These are phyloP conservation scores for Linanthus parryae DNA, from an alignment of 148 eudicot genomes.

Conservation along the genomic window DNA sequence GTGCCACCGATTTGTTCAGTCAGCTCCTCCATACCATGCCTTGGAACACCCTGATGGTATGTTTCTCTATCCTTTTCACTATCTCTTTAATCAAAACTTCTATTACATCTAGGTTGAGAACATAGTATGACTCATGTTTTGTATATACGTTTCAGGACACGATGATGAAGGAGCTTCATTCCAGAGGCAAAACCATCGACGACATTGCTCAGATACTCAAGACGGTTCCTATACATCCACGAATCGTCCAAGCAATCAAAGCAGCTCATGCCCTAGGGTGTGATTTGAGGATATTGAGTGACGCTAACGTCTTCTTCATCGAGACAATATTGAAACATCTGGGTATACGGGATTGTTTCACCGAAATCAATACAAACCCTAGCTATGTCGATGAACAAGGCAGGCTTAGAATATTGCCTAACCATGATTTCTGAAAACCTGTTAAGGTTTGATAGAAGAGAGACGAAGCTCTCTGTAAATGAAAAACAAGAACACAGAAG, in stretches of 20 bases:
- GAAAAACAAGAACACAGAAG: too few relatives aligned
- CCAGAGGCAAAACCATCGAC: conserved; percentile 49
- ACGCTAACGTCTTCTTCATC: conserved; percentile 70
- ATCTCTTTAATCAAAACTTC: neutral
- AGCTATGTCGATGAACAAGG: conserved; percentile 49
- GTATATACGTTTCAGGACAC: conserved; percentile 33
- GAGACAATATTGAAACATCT: conserved; percentile 57
- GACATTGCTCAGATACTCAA: conserved; percentile 50
- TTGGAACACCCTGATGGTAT: conserved; percentile 72
- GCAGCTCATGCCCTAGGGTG: conserved; percentile 74
- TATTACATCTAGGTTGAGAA: neutral
- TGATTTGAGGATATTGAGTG: conserved; percentile 75
- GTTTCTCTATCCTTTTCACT: conserved; percentile 6
- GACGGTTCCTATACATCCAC: conserved; percentile 59
- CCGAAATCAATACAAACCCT: conserved; percentile 68
- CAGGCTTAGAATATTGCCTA: conserved; percentile 52
- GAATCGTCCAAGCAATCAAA: conserved; percentile 54
- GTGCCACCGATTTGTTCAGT: conserved; percentile 59
- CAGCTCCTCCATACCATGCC: conserved; percentile 75
- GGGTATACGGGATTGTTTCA: conserved; percentile 45
- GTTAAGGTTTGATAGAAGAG: too few relatives aligned
- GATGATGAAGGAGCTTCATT: conserved; percentile 78
- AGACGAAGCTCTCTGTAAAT: too few relatives aligned
- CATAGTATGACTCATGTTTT: neutral
- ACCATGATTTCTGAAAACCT: conserved; percentile 58